Evolutionary conservation across 2,329 filamentous ascomycete genomes (phyloP).

Genomic region (Phaeosphaeriaceae sp.): DNA sequence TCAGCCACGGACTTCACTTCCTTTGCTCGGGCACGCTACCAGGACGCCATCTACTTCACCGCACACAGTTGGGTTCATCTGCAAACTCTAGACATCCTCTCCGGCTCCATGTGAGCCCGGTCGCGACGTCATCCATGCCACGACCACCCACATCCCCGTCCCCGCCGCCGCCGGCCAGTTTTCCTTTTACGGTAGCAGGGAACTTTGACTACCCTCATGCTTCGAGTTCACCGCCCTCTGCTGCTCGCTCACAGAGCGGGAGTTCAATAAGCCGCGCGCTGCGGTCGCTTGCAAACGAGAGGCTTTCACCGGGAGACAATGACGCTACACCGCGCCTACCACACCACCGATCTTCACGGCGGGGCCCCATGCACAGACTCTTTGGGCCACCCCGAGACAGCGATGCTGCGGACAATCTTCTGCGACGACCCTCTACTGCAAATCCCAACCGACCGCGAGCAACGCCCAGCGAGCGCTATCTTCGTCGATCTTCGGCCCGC

Average conservation of each 20-base stretch:
- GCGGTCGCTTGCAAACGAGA: slow-evolving; percentile 15
- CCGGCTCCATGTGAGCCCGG: slow-evolving; percentile 18
- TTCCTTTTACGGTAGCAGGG: slow-evolving; percentile 43
- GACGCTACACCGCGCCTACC: slow-evolving; percentile 1
- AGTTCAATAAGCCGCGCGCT: slow-evolving; percentile 11
- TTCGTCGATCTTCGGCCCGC: slow-evolving; percentile 41
- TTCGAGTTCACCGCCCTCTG: slow-evolving; percentile 30
- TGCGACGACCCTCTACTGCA: slow-evolving; percentile 23
- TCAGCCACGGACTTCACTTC: not conserved
- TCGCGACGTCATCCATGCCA: slow-evolving; percentile 39
- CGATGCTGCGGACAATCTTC: slow-evolving; percentile 17
- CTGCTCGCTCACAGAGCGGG: slow-evolving; percentile 9
- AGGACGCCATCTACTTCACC: not conserved
- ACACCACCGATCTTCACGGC: slow-evolving; percentile 15
- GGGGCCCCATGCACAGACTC: slow-evolving; percentile 26
- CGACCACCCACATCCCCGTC: slow-evolving; percentile 37
- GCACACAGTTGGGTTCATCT: not conserved
- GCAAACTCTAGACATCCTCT: not conserved
- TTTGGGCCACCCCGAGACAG: slow-evolving; percentile 30
- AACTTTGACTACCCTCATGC: slow-evolving; percentile 57
- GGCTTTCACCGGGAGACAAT: slow-evolving; percentile 14
- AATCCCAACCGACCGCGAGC: slow-evolving; percentile 40
- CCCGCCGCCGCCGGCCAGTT: slow-evolving; percentile 30
- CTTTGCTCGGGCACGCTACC: not conserved
- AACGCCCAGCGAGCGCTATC: slow-evolving; percentile 45